phyloP scores from a whole-genome alignment of 768 basidiomycete genomes.

The Mycena rosella region DNA sequence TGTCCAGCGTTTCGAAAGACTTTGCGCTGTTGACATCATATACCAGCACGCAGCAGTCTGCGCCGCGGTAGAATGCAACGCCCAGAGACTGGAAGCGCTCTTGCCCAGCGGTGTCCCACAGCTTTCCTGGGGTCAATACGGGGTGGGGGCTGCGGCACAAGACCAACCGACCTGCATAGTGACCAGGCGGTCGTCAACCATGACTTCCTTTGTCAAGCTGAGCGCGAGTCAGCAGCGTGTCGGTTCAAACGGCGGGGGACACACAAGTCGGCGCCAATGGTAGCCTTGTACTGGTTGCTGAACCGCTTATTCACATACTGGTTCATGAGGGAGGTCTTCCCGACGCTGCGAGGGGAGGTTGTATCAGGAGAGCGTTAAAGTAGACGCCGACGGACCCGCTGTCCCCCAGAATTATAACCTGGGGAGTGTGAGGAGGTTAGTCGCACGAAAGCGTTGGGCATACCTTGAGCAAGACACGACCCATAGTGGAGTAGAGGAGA shows the following conservation, averaged over 20 bases:
- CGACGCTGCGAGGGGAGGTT: constrained; percentile 70
- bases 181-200: constrained; percentile 97
- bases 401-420: constrained; percentile 99
- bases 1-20: constrained; percentile 98
- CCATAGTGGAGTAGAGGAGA: constrained; percentile 62
- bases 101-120: constrained; percentile 99
- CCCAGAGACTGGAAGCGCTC: constrained; percentile 99
- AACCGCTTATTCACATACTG: constrained; percentile 99
- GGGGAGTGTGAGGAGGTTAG: constrained; percentile 14
- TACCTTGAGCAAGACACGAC: constrained; percentile 90
- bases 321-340: constrained; percentile 99
- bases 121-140: constrained; percentile 55
- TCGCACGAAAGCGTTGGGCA: constrained; percentile 18
- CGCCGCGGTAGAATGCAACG: constrained; percentile 98
- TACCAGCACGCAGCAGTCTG: constrained; percentile 98
- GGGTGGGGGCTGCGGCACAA: constrained; percentile 20
- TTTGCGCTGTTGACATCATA: constrained; percentile 99
- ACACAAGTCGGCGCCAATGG: constrained; percentile 96
- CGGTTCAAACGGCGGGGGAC: constrained; percentile 48
- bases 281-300: constrained; percentile 99
- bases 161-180: constrained; percentile 90
- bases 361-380: constrained; percentile 34
- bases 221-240: constrained; percentile 37
- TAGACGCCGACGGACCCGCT: constrained; percentile 76
- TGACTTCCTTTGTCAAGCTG: constrained; percentile 97